Percentiles rank a stretch among this genome's conserved stretches.
Conservation (phyloP, 805 yeast species). For the Candida insectorum region DNA sequence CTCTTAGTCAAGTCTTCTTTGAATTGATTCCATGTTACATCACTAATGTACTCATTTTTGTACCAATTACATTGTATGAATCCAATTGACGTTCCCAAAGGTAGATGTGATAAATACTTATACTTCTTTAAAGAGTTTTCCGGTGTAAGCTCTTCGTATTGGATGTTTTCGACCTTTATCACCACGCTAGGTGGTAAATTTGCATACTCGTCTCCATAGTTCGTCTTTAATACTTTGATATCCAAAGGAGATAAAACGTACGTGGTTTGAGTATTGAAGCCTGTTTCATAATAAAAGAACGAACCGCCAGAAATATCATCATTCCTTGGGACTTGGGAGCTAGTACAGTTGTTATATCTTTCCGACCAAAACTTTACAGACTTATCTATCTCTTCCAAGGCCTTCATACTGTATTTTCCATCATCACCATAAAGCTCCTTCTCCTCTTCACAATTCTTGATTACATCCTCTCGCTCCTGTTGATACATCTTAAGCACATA, state of each 20-base stretch:
- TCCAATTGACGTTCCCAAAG: conserved; percentile 80
- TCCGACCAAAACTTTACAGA: conserved; percentile 37
- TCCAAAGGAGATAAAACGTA: conserved; percentile 79
- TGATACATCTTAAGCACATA: conserved; percentile 55
- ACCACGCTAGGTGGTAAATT: conserved; percentile 65
- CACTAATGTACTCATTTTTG: conserved; percentile 25
- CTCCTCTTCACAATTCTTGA: conserved; percentile 53
- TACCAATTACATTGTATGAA: conserved; percentile 85
- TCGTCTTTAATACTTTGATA: conserved; percentile 61
- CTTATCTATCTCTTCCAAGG: conserved; percentile 52
- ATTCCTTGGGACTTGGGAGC: neutral
- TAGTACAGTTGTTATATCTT: conserved; percentile 4
- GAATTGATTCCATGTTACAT: conserved; percentile 43
- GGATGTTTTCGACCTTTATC: conserved; percentile 66
- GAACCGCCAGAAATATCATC: conserved; percentile 3
- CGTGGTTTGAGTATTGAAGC: conserved; percentile 58
- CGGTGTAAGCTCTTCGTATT: conserved; percentile 59
- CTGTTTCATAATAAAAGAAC: conserved; percentile 76
- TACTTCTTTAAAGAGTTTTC: conserved; percentile 55
- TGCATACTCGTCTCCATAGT: conserved; percentile 54
- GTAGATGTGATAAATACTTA: conserved; percentile 78
- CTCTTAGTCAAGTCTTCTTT: conserved; percentile 57
- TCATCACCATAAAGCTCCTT: conserved; percentile 57
- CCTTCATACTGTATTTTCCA: conserved; percentile 51
- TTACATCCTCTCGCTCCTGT: conserved; percentile 55